phyloP scores from a whole-genome alignment of 768 basidiomycete species.

The Sarcomyxa edulis region DNA sequence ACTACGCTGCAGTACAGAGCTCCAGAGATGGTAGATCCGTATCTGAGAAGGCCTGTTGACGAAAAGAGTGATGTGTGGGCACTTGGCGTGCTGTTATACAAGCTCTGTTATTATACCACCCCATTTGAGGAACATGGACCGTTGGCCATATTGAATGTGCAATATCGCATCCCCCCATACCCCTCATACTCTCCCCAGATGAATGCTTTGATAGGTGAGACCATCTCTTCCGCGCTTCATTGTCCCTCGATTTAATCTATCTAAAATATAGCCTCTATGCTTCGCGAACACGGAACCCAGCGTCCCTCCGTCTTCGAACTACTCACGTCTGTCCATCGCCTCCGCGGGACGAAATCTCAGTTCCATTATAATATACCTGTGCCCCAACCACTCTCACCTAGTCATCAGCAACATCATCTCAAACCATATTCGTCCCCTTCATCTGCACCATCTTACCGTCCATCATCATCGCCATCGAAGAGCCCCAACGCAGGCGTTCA shows the following conservation, averaged over 20 bases:
- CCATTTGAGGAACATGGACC: conserved; percentile 98
- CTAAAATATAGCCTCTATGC: conserved; percentile 68
- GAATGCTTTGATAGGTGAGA: conserved; percentile 76
- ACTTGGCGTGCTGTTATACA: conserved; percentile 92
- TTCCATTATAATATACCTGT: conserved; percentile 61
- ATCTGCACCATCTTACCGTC: not conserved
- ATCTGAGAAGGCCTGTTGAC: conserved; percentile 76
- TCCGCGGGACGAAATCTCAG: conserved; percentile 83
- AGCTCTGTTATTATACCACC: conserved; percentile 98
- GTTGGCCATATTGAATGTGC: conserved; percentile 92
- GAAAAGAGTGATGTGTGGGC: conserved; percentile 99
- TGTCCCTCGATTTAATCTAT: conserved; percentile 3
- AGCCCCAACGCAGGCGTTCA: conserved; percentile 51
- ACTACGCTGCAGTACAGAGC: conserved; percentile 97
- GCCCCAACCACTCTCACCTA: conserved; percentile 41
- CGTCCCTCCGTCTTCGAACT: conserved; percentile 88
- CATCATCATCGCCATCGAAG: conserved; percentile 14
- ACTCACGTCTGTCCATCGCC: conserved; percentile 73
- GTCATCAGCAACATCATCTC: conserved; percentile 14
- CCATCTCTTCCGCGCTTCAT: conserved; percentile 2
- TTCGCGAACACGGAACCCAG: conserved; percentile 83
- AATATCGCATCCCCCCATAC: conserved; percentile 88
- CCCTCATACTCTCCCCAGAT: conserved; percentile 82
- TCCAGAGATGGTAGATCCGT: conserved; percentile 97
- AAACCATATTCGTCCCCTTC: conserved; percentile 12